These are phyloP conservation scores for Phytophthora lateralis DNA, from an alignment of 352 stramenopile genomes.

Conservation along the genomic window DNA sequence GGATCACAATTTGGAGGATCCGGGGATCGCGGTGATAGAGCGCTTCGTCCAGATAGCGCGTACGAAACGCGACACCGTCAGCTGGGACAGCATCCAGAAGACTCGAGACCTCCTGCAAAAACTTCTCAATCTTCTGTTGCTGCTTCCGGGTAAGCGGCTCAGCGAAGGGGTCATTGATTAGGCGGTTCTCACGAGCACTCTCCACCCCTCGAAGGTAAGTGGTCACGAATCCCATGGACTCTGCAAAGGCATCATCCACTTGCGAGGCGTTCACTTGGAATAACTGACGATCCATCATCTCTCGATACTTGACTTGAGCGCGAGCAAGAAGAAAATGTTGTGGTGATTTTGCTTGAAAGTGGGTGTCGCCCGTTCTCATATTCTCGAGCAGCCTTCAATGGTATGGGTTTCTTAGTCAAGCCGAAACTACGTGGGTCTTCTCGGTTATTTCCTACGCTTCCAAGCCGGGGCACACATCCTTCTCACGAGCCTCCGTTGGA, in stretches of 20 bases:
- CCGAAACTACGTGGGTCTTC: no score
- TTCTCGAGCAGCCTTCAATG: slow-evolving; percentile 4
- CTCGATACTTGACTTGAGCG: no score
- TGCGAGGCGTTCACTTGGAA: slow-evolving; percentile 14
- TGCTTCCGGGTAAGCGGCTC: slow-evolving; percentile 31
- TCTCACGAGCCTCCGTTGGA: slow-evolving; percentile 4
- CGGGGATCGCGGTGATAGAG: slow-evolving; percentile 41
- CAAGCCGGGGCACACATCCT: slow-evolving; percentile 21
- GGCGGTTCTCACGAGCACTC: slow-evolving; percentile 33
- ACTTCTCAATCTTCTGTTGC: slow-evolving; percentile 33
- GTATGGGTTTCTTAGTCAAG: no score
- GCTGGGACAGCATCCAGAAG: slow-evolving; percentile 8
- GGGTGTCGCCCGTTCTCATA: slow-evolving; percentile 9
- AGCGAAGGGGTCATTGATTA: slow-evolving; percentile 46
- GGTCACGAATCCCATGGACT: slow-evolving; percentile 44
- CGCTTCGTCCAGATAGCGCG: slow-evolving; percentile 61
- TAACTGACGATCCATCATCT: slow-evolving; percentile 20
- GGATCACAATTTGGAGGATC: slow-evolving; percentile 63
- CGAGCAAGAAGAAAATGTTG: slow-evolving; percentile 16
- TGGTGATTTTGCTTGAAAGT: slow-evolving; percentile 1
- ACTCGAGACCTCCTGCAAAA: slow-evolving; percentile 15
- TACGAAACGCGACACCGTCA: slow-evolving; percentile 50
- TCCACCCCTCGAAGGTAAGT: slow-evolving; percentile 41
- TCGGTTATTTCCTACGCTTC: not conserved
- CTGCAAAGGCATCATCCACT: slow-evolving; percentile 30